Conservation (phyloP, 202 grass and related monocot genomes). For the Schoenoplectus triqueter region DNA sequence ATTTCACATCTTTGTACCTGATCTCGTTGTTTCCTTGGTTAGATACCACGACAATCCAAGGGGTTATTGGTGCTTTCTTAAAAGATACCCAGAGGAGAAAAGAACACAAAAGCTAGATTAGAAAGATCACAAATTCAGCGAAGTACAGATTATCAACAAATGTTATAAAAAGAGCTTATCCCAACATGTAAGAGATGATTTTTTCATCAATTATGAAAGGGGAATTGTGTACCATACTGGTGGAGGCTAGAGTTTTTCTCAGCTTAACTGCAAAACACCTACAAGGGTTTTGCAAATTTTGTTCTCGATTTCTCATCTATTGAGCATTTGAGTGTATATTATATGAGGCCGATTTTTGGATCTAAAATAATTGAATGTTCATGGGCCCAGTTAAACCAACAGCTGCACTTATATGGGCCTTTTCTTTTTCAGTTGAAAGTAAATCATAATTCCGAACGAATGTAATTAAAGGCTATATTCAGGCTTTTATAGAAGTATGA, state of each 20-base stretch:
- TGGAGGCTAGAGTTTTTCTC: conserved; percentile 4
- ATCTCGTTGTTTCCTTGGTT: conserved; percentile 32
- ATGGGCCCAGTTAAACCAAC: neutral
- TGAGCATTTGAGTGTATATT: neutral
- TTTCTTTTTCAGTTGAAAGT: too few relatives aligned
- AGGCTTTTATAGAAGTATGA: neutral
- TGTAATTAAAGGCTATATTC: neutral
- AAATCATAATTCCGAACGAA: too few relatives aligned
- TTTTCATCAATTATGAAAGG: too few relatives aligned
- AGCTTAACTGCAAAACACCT: neutral
- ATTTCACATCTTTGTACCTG: conserved; percentile 25
- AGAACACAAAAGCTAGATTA: neutral
- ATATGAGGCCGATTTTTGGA: neutral
- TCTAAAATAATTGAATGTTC: neutral
- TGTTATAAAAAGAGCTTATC: too few relatives aligned
- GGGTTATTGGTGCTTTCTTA: conserved; percentile 32
- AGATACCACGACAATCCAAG: conserved; percentile 24
- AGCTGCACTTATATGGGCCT: too few relatives aligned
- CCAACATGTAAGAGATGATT: neutral
- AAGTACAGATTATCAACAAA: neutral
- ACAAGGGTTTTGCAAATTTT: neutral
- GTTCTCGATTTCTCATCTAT: neutral
- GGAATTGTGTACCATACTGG: too few relatives aligned
- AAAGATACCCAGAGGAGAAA: neutral
- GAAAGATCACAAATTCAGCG: neutral